Evolutionary conservation across 306 rosid species (phyloP).

Genomic region (Bauhinia variegata): DNA sequence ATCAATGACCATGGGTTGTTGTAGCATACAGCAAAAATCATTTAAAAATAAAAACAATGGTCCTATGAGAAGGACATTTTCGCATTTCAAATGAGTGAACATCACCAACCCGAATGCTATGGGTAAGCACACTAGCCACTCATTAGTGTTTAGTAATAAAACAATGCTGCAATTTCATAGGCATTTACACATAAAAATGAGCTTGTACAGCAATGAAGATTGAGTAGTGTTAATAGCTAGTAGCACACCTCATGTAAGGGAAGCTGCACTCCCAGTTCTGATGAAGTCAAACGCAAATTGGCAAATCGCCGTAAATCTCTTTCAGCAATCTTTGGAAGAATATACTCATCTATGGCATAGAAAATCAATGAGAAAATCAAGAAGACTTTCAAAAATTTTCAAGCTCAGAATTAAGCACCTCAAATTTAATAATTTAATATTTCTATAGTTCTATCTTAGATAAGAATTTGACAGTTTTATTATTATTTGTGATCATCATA

Average conservation of each 20-base stretch:
- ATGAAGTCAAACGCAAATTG: conserved; percentile 62
- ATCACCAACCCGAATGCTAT: conserved; percentile 11
- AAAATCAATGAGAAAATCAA: conserved; percentile 28
- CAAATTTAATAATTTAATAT: conserved; percentile 2
- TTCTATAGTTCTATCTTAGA: conserved; percentile 1
- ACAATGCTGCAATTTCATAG: not conserved
- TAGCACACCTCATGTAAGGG: conserved; percentile 60
- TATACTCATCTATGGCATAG: conserved; percentile 66
- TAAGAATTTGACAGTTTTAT: not conserved
- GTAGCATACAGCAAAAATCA: not conserved
- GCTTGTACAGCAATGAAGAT: conserved; percentile 3
- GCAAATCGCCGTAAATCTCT: conserved; percentile 72
- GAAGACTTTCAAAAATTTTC: conserved; percentile 2
- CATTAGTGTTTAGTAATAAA: not conserved
- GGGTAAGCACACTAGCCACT: conserved; percentile 13
- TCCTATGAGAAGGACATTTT: not conserved
- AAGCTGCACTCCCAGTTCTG: conserved; percentile 60
- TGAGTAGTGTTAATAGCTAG: conserved; percentile 15
- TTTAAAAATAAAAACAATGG: conserved; percentile 3
- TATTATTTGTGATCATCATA: not conserved
- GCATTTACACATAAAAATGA: not conserved
- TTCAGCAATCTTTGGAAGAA: conserved; percentile 82
- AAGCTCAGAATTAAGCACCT: not conserved
- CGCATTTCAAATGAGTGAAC: conserved; percentile 9
- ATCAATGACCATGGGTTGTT: conserved; percentile 10